Conservation (phyloP, 2,329 filamentous ascomycete genomes). For the Fusarium secorum region DNA sequence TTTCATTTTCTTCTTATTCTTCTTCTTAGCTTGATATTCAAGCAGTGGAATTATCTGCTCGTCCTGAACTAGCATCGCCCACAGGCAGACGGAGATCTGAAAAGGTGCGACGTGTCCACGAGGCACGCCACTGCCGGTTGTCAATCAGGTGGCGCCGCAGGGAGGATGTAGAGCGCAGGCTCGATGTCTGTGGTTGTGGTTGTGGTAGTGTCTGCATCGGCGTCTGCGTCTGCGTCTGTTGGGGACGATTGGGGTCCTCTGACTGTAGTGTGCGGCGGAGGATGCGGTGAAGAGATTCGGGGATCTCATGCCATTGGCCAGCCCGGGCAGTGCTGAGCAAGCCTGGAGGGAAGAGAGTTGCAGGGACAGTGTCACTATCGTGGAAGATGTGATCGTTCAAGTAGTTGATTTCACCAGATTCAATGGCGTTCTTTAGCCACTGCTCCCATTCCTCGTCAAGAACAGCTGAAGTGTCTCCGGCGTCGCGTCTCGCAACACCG, state of each 20-base stretch:
- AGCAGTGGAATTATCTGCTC: constrained; percentile 32
- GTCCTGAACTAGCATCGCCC: constrained; percentile 42
- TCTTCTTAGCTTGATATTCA: constrained; percentile 1
- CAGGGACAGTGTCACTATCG: constrained; percentile 42
- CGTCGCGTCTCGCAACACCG: constrained; percentile 68
- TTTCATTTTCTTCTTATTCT: neutral
- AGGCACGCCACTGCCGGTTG: constrained; percentile 16
- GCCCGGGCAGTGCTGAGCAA: constrained; percentile 64
- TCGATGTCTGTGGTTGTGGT: constrained; percentile 18
- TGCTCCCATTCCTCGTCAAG: constrained; percentile 79
- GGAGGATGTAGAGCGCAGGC: constrained; percentile 6
- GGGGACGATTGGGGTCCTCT: constrained; percentile 43
- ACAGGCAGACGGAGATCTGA: constrained; percentile 53
- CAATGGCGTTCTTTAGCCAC: constrained; percentile 75
- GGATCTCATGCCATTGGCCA: constrained; percentile 66
- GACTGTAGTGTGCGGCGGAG: constrained; percentile 57
- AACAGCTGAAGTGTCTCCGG: constrained; percentile 64
- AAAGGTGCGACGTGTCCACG: constrained; percentile 38
- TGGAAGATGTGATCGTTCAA: constrained; percentile 53
- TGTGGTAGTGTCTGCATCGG: constrained; percentile 18
- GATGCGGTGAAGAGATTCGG: constrained; percentile 62
- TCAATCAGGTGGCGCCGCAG: constrained; percentile 32
- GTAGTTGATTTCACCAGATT: constrained; percentile 64
- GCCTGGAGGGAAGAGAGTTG: constrained; percentile 57
- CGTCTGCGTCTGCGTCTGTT: constrained; percentile 22